Base-by-base conservation (phyloP, 73 alveolate genomes). In the Paramecium sexaurelia region DNA sequence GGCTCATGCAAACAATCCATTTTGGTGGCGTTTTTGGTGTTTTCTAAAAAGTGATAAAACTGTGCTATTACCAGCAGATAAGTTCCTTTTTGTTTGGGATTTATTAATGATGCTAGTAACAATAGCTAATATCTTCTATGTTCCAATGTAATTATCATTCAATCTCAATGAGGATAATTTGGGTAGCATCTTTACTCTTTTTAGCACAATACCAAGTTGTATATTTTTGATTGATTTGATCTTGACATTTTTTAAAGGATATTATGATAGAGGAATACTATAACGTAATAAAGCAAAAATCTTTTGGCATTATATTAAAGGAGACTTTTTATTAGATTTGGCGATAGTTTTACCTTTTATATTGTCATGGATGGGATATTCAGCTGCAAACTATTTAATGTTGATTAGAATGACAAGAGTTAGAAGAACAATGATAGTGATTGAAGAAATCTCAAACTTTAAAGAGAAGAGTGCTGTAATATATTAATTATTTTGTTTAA, bases 391-490 rank as follows among this genome's bases (percentile, higher is more conserved):
- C 8, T 43, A 78, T 33, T 17, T 78, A 11, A 78, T 78, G 90
- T 40, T 78, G 73, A 39, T 78, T 39, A 1, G 90, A 17, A 78
- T 78, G 43, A 78, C 90, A 19, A 78, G 90, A 78, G 90, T 78
- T 5, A 78, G 73, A 43, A 78, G 90, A 78, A 78, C 73, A 24
- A 41, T 78, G 73, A 78, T 24, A 39, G 55, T 24, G 2, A 78
- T 78, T 15, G 90, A 78, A 24, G 90, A 78, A 27, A 78, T 78
- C n/a, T 32, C 73, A 1, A 78, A 78, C 10, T 78, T 78, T 22
- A 41, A 78, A 17, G 90, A 45, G 47, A 78, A 78, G 45, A 39
- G 75, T 40, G 90, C 90, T 19, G 26, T 78, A 3, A 45, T 45
- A 0, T 78, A 78, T 78, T 43, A 78, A 33, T 22, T 78, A 45